Conservation (phyloP, 192 early-diverging fungal species). For the Dissophora ornata region DNA sequence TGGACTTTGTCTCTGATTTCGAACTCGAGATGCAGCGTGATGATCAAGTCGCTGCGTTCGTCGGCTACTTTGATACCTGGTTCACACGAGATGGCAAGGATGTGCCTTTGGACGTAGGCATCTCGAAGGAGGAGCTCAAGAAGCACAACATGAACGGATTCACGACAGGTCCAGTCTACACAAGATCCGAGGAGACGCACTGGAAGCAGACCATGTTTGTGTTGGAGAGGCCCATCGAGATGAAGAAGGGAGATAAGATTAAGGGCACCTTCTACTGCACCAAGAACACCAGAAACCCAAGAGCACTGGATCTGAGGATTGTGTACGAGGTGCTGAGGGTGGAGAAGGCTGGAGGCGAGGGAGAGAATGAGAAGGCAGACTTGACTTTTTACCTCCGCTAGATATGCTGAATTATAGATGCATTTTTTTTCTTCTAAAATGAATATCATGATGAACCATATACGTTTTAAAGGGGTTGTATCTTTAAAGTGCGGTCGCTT, state of each 20-base stretch:
- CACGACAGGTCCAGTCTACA: conserved; percentile 81
- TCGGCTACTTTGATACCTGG: conserved; percentile 97
- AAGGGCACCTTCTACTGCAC: conserved; percentile 49
- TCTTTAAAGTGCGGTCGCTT: too few species aligned
- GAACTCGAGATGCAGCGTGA: conserved; percentile 78
- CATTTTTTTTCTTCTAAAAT: not conserved
- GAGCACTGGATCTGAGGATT: conserved; percentile 47
- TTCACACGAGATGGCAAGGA: conserved; percentile 93
- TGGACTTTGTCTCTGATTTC: conserved; percentile 88
- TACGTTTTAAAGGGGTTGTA: too few species aligned
- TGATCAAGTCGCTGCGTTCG: conserved; percentile 93
- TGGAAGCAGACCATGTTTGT: conserved; percentile 99
- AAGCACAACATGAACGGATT: conserved; percentile 47
- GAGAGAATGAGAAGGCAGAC: conserved; percentile 33
- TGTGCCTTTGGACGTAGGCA: conserved; percentile 66
- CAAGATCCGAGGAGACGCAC: conserved; percentile 88
- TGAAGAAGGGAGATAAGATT: conserved; percentile 51
- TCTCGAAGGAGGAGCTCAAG: conserved; percentile 40
- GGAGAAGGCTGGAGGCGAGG: conserved; percentile 1
- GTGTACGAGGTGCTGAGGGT: conserved; percentile 38
- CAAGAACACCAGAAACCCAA: conserved; percentile 38
- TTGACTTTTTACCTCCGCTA: conserved; percentile 45
- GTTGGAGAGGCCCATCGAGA: conserved; percentile 79
- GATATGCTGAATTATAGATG: not conserved
- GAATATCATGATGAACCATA: not conserved